Evolutionary conservation across 2,329 filamentous ascomycete species (phyloP), one percentile per base, ranked within the genome.

Genomic region (Verticillium dahliae): DNA sequence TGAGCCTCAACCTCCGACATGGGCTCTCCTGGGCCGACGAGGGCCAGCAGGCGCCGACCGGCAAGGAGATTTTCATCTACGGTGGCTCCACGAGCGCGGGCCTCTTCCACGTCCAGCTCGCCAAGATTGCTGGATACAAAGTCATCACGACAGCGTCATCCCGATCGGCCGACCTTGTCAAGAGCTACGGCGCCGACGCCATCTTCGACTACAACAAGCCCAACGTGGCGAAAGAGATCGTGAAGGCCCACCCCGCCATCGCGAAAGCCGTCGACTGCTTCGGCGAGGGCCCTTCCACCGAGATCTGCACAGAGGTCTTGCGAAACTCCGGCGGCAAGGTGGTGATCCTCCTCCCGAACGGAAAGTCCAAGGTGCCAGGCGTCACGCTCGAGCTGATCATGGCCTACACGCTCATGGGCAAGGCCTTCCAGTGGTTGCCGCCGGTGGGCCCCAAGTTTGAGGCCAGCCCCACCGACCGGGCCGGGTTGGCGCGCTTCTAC

Each of bases 21-120:
- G 14, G 10, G 4, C 7, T 22, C 15, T 14, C 10, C 14, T 34
- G n/a, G 13, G 15, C 58, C 31, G 6, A 60, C 6, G 35, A 38
- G 15, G 45, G 10, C 45, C 18, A n/a, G 18, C 45, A 52, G 18
- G n/a, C 45, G 3, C 45, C 27, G 11, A 74, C 78, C 14, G 59
- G 69, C 38, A 72, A 71, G 38, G 71, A 73, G 27, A 68, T 74
- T 57, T 69, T 74, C 62, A 74, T 76, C 63, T 77, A 78, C 57
- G 77, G 75, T 56, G 75, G 74, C 15, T 80, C 80, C 69, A 84
- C 78, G 39, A 81, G 81, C 27, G 83, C 82, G 13, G 78, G 78
- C 74, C 81, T 82, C 66, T 81, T 80, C 67, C 73, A 70, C 6
- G 73, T 76, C 62, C 73, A 76, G 61, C 73, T 67, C 64, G 73